phyloP scores from a whole-genome alignment of 1,284 basidiomycete genomes.

The Tilletia caries region DNA sequence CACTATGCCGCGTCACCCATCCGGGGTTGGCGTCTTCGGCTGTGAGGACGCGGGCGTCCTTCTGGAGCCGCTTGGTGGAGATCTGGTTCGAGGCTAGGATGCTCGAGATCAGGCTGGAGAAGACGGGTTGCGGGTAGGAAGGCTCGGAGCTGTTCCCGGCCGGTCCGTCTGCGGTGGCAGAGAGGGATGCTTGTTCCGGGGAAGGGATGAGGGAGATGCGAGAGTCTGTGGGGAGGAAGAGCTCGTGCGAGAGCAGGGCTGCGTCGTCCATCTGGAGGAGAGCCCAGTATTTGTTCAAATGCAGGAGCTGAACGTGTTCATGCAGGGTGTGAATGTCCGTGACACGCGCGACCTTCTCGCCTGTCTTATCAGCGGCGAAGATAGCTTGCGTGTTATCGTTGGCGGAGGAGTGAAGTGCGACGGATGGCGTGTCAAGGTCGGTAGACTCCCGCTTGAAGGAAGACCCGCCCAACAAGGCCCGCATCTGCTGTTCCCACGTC shows the following conservation, averaged over 20 bases:
- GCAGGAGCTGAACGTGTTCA: background rate
- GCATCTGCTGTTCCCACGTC: conserved; percentile 12
- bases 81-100: conserved; percentile 23
- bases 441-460: background rate
- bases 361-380: background rate
- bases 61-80: conserved; percentile 17
- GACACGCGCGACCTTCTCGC: background rate
- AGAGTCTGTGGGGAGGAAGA: conserved; percentile 20
- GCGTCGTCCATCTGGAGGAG: conserved; percentile 11
- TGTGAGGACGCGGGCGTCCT: conserved; percentile 29
- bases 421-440: background rate
- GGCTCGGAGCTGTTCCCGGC: conserved; percentile 22
- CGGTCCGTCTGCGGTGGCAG: background rate
- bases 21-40: conserved; percentile 22
- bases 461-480: conserved; percentile 2
- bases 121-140: conserved; percentile 20
- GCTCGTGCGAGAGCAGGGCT: conserved; percentile 7
- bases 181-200: background rate
- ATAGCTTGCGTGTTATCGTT: background rate
- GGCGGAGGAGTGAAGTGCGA: background rate
- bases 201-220: conserved; percentile 22
- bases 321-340: background rate
- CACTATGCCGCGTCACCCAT: conserved; percentile 32
- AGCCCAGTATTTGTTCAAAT: conserved; percentile 2
- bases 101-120: conserved; percentile 24